Conservation (phyloP, 1,139 yeast species). For the Zygoascus sp. region DNA sequence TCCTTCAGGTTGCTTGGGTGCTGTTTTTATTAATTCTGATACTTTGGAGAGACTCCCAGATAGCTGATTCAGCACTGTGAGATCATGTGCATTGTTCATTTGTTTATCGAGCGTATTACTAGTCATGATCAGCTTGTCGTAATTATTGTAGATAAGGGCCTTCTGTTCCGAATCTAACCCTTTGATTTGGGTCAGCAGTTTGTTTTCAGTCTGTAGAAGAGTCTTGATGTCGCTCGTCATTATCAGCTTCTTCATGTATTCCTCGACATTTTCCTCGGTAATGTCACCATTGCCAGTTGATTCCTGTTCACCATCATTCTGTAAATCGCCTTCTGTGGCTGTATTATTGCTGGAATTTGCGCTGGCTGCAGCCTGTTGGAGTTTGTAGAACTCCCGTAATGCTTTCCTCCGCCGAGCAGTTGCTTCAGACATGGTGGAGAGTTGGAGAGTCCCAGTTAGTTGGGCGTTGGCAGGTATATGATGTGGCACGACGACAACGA, state of each 20-base stretch:
- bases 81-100: constrained; percentile 17
- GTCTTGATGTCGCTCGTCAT: constrained; percentile 27
- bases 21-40: constrained; percentile 12
- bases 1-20: not conserved
- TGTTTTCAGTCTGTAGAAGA: constrained; percentile 32
- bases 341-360: too few species aligned
- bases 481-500: not conserved
- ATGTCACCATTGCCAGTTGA: constrained; percentile 20
- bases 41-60: constrained; percentile 16
- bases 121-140: constrained; percentile 39
- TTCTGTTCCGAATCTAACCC: constrained; percentile 41
- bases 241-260: constrained; percentile 28
- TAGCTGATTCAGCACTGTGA: constrained; percentile 16
- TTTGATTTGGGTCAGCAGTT: constrained; percentile 33
- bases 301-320: not conserved
- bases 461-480: too few species aligned
- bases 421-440: constrained; percentile 8
- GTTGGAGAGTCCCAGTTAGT: not conserved
- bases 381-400: constrained; percentile 40
- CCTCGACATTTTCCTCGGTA: constrained; percentile 24
- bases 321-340: constrained; percentile 6
- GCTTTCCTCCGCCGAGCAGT: constrained; percentile 35
- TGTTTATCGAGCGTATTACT: constrained; percentile 34
- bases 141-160: constrained; percentile 43
- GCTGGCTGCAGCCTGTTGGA: constrained; percentile 24